Evolutionary conservation across 768 basidiomycete species (phyloP).

Genomic region (Phylloporus sp.): DNA sequence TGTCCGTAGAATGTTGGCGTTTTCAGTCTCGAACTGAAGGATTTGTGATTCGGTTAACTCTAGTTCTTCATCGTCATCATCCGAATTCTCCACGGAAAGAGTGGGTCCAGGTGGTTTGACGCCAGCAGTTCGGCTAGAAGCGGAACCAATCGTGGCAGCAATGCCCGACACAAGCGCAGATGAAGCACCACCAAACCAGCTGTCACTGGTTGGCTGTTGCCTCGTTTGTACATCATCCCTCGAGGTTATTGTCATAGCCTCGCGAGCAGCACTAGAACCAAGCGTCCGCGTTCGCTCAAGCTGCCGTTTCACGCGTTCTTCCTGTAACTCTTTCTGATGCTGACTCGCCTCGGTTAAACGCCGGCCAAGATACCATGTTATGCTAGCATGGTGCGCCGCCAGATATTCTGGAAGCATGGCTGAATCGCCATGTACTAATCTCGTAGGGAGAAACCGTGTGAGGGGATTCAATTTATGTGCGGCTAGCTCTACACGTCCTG

Average conservation of each 20-base stretch:
- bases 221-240: constrained; percentile 23
- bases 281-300: constrained; percentile 79
- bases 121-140: constrained; percentile 32
- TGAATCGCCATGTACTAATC: constrained; percentile 60
- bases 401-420: constrained; percentile 52
- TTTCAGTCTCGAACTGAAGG: constrained; percentile 90
- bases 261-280: constrained; percentile 73
- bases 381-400: constrained; percentile 88
- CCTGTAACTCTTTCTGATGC: constrained; percentile 83
- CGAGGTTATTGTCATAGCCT: constrained; percentile 46
- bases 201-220: constrained; percentile 31
- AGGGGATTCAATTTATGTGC: constrained; percentile 64
- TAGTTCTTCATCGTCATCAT: constrained; percentile 74
- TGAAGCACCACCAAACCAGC: constrained; percentile 61
- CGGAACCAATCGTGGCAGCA: constrained; percentile 56
- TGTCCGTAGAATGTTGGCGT: constrained; percentile 76
- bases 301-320: constrained; percentile 87
- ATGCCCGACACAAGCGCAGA: constrained; percentile 53
- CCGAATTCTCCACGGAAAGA: constrained; percentile 39
- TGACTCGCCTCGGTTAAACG: constrained; percentile 78
- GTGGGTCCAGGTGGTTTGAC: constrained; percentile 26
- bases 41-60: constrained; percentile 87
- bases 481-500: constrained; percentile 66
- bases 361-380: constrained; percentile 87
- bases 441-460: constrained; percentile 65